phyloP scores from a whole-genome alignment of 1,139 yeast species.

The Entelexis sorbosivorans region DNA sequence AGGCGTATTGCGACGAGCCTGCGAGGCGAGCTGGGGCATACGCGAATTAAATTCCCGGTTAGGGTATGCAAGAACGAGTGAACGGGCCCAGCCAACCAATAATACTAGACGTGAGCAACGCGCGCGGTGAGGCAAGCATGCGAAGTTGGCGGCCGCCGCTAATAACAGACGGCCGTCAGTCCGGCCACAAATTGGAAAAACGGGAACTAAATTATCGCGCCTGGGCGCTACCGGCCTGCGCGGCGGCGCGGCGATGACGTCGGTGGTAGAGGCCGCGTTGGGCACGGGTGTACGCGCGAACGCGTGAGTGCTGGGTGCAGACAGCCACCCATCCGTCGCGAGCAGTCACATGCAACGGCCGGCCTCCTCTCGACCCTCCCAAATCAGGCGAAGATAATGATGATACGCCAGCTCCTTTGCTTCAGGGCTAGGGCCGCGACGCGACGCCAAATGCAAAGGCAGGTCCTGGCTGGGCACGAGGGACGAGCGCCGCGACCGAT shows the following conservation, averaged over 20 bases:
- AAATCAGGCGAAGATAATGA: background rate
- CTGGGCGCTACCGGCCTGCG: too few species aligned
- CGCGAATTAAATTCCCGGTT: background rate
- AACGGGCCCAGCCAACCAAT: too few species aligned
- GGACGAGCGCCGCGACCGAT: background rate
- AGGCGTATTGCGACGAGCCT: background rate
- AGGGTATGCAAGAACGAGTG: background rate
- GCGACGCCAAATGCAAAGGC: slow-evolving; percentile 4
- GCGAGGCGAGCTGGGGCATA: background rate
- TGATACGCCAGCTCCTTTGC: background rate
- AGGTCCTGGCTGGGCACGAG: background rate
- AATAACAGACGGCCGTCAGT: too few species aligned
- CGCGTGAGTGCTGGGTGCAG: background rate
- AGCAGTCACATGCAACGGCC: background rate
- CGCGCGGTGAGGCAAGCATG: too few species aligned
- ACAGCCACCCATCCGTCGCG: background rate
- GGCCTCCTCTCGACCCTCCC: background rate
- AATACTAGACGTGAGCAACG: too few species aligned
- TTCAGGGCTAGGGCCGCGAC: background rate
- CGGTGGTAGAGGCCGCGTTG: background rate
- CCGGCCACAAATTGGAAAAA: too few species aligned
- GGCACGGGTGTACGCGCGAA: background rate
- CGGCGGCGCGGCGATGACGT: too few species aligned
- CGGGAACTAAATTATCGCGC: too few species aligned
- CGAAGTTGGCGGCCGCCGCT: too few species aligned